Evolutionary conservation across 495 filamentous ascomycete species (phyloP).

Genomic region (Aspergillus haitiensis): DNA sequence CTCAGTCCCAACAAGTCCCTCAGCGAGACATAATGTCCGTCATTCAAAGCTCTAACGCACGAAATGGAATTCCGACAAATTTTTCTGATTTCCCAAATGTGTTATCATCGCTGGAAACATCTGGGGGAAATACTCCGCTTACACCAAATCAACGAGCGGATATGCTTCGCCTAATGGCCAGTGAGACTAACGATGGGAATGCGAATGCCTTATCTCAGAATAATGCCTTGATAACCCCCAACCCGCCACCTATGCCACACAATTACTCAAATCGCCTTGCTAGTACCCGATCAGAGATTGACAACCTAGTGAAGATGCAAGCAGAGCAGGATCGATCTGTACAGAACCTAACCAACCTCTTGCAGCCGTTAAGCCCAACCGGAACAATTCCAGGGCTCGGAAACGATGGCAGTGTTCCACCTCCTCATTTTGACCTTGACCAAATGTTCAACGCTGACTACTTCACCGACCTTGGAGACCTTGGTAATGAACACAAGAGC

Average conservation of each 20-base stretch:
- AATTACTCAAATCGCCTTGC: constrained; percentile 54
- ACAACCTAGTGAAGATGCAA: constrained; percentile 70
- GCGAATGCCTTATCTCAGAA: constrained; percentile 33
- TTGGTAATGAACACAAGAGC: constrained; percentile 32
- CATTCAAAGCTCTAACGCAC: constrained; percentile 77
- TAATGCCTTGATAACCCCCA: constrained; percentile 61
- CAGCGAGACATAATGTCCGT: constrained; percentile 83
- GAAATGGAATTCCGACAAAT: constrained; percentile 47
- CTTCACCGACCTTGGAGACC: constrained; percentile 46
- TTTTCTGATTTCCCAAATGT: constrained; percentile 71
- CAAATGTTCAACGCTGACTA: constrained; percentile 70
- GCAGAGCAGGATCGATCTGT: constrained; percentile 70
- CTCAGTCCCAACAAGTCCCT: constrained; percentile 36
- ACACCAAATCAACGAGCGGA: constrained; percentile 75
- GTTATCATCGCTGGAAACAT: constrained; percentile 66
- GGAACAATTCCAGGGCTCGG: constrained; percentile 76
- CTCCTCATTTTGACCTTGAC: constrained; percentile 61
- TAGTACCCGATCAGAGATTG: constrained; percentile 68
- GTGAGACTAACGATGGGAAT: constrained; percentile 39
- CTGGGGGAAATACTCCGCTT: constrained; percentile 63
- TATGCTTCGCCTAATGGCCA: constrained; percentile 78
- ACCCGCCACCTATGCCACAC: constrained; percentile 59
- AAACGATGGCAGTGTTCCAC: constrained; percentile 40
- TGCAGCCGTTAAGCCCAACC: constrained; percentile 76
- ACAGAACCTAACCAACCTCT: constrained; percentile 63